A percentile compares a stretch with the other conserved stretches of the same genome.
These are phyloP conservation scores for Termitomyces sp. DNA, from an alignment of 1,284 basidiomycete genomes.

Conservation along the genomic window DNA sequence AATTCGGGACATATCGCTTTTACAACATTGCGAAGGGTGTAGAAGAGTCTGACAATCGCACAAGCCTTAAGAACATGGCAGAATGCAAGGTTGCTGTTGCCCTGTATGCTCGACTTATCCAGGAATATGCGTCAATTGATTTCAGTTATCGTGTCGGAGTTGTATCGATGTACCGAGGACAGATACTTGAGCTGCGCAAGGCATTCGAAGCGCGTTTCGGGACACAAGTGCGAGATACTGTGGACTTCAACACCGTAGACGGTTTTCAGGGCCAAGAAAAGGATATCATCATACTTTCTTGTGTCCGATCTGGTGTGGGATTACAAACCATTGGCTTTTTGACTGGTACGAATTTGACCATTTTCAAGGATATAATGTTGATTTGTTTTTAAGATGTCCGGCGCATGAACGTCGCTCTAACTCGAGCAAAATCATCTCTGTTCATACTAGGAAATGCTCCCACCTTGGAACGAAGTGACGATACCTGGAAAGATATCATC, in stretches of 20 bases:
- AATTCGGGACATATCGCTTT: constrained; percentile 89
- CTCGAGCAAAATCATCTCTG: constrained; percentile 89
- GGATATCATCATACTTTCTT: constrained; percentile 92
- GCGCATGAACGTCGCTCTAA: constrained; percentile 97
- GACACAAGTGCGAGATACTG: constrained; percentile 59
- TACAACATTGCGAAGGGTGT: constrained; percentile 68
- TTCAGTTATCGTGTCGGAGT: constrained; percentile 83
- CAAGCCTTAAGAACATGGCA: constrained; percentile 65
- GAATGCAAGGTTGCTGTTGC: constrained; percentile 80
- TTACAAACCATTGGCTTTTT: constrained; percentile 84
- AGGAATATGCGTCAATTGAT: constrained; percentile 60
- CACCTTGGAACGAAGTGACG: constrained; percentile 82
- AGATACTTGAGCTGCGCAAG: constrained; percentile 74
- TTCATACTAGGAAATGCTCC: constrained; percentile 91
- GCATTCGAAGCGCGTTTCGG: constrained; percentile 77
- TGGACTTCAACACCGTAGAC: constrained; percentile 98
- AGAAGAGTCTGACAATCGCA: constrained; percentile 56
- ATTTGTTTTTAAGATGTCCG: constrained; percentile 57
- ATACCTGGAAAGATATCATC: constrained; percentile 76
- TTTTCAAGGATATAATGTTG: background rate
- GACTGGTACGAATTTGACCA: constrained; percentile 46
- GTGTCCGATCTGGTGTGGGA: constrained; percentile 86
- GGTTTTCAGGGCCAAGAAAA: constrained; percentile 99
- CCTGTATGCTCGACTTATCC: constrained; percentile 71
- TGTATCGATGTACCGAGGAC: constrained; percentile 94